A percentile compares a stretch with the other conserved stretches of the same genome.
phyloP scores from a whole-genome alignment of 129 eudicot genomes.

The Flaveria sonorensis region DNA sequence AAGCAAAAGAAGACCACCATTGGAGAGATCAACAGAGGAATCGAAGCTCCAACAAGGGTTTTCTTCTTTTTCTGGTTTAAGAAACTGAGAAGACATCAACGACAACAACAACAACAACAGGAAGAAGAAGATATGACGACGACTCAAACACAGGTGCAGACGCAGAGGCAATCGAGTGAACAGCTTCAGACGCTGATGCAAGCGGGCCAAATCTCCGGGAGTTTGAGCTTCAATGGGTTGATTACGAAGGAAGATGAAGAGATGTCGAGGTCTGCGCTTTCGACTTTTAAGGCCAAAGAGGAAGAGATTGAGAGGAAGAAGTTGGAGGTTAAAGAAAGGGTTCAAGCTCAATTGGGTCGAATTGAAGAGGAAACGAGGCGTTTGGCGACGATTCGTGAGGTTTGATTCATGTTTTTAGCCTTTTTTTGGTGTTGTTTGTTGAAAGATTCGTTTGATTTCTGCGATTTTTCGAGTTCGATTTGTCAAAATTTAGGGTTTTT shows the following conservation, averaged over 20 bases:
- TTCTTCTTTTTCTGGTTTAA: slow-evolving; percentile 28
- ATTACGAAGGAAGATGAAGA: slow-evolving; percentile 77
- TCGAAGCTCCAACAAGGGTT: slow-evolving; percentile 32
- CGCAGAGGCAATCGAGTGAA: slow-evolving; percentile 51
- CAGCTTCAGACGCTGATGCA: slow-evolving; percentile 66
- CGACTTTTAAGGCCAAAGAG: slow-evolving; percentile 87
- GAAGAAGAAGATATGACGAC: slow-evolving; percentile 16
- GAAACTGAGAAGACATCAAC: not conserved
- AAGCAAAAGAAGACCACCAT: slow-evolving; percentile 26
- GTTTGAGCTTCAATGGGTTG: slow-evolving; percentile 75
- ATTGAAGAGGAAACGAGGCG: slow-evolving; percentile 92
- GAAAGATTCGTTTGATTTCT: slow-evolving; percentile 8
- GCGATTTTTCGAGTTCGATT: slow-evolving; percentile 9
- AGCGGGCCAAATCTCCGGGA: slow-evolving; percentile 77
- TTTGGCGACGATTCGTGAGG: slow-evolving; percentile 89
- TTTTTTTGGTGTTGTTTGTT: not conserved
- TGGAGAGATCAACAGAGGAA: slow-evolving; percentile 32
- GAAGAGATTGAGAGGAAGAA: slow-evolving; percentile 97
- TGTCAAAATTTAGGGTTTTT: slow-evolving; percentile 11
- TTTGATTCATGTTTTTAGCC: slow-evolving; percentile 24
- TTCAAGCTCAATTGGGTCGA: slow-evolving; percentile 86
- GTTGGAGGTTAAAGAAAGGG: slow-evolving; percentile 76
- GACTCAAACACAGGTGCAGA: slow-evolving; percentile 37
- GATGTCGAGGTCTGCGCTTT: slow-evolving; percentile 81
- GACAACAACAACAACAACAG: not conserved